Base-by-base conservation (phyloP, 2,329 filamentous ascomycete genomes). In the Triangularia setosa region DNA sequence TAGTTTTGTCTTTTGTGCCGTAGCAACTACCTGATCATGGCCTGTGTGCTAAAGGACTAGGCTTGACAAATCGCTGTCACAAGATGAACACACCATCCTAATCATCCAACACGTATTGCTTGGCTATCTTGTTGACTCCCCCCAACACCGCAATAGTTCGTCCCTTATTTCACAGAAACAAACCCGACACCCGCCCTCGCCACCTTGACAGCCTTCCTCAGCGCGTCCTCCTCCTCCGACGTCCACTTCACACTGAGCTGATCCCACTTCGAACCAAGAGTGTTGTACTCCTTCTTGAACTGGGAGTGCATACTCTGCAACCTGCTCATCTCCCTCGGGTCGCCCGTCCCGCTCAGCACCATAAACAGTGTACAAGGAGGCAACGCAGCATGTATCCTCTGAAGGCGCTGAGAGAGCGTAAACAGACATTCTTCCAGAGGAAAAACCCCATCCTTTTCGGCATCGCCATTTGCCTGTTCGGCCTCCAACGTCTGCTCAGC, bases 171-270 rank as follows among this genome's bases (percentile, higher is more conserved):
- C 12, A 90, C 85, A 1, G 79, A 80, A 59, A 90, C 77, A 71
- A 90, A 90, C 0, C 84, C 87, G 58, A 90, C 80, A 1, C 88
- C 88, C 35, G 85, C 81, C 57, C 87, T 80, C 8, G 88, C 87
- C 56, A 78, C 78, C 60, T 78, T 78, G 18, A 84, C 83, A 0
- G 87, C 87, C 71, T 77, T 80, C 71, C 80, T 83, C 69, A 90
- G 77, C 40, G 81, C 84, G 77, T 90, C 86, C 55, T 88, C 85
- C 75, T 90, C 88, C 0, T 75, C 78, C 70, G 90, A 87, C 9
- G 87, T 90, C 88, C 88, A 90, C 74, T 85, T 82, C 64, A 90
- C 85, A 69, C 81, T 85, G 35, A 90, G 77, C 67, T 88, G 76
- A 73, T 90, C 86, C 87, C 87, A 90, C 69, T 88, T 88, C 67